These are phyloP conservation scores for Alternaria sp. DNA, from an alignment of 2,329 filamentous ascomycete species.

Conservation along the genomic window DNA sequence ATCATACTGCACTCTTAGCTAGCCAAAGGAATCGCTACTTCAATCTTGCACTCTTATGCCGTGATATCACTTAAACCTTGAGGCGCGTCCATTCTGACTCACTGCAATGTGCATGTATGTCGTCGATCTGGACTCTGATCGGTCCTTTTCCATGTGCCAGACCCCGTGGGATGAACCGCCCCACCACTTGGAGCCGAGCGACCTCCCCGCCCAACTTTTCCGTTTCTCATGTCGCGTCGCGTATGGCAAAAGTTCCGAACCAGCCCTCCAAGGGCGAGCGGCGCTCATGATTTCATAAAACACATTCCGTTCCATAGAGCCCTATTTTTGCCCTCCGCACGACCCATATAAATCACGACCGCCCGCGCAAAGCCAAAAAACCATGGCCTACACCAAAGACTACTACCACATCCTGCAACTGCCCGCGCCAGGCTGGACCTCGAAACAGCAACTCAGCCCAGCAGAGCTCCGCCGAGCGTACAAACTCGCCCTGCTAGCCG, in stretches of 20 bases:
- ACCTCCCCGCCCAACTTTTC: slow-evolving; percentile 16
- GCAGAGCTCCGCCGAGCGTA: slow-evolving; percentile 54
- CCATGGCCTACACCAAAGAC: slow-evolving; percentile 35
- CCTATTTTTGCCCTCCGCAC: neutral
- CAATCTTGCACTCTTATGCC: slow-evolving; percentile 9
- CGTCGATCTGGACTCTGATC: slow-evolving; percentile 6
- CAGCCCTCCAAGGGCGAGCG: slow-evolving; percentile 1
- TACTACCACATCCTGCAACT: slow-evolving; percentile 40
- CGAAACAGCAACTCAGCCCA: slow-evolving; percentile 1
- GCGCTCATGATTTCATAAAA: neutral
- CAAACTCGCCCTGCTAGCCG: slow-evolving; percentile 60
- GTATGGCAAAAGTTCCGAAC: neutral
- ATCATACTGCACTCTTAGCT: slow-evolving; percentile 39
- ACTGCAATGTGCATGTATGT: neutral
- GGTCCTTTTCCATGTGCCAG: slow-evolving; percentile 16
- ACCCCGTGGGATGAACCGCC: slow-evolving; percentile 13
- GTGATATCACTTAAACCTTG: neutral
- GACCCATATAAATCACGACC: neutral
- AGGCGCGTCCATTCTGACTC: neutral
- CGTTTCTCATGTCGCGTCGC: slow-evolving; percentile 6
- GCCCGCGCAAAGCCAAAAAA: neutral
- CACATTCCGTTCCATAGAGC: neutral
- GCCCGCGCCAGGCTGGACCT: slow-evolving; percentile 4
- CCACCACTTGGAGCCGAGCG: slow-evolving; percentile 15
- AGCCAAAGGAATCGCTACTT: slow-evolving; percentile 38